Base-by-base conservation (phyloP, 2,329 filamentous ascomycete species). In the Fusarium euwallaceae region DNA sequence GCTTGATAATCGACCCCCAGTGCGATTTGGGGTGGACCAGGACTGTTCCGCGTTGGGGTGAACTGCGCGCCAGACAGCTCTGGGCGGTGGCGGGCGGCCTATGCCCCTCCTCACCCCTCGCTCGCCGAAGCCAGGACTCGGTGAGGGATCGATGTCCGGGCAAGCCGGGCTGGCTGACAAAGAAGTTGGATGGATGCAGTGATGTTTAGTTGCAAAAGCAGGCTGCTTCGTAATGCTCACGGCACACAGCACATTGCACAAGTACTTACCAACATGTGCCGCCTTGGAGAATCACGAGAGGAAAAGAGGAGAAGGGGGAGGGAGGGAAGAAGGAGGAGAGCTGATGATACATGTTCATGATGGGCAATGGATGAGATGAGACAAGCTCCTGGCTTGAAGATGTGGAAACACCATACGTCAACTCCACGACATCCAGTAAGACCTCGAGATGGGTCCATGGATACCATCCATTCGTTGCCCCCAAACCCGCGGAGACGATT, bases 211-310 rank as follows among this genome's bases (percentile, higher is more conserved):
- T 71, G 43, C 60, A 69, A 61, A 69, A 74, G 67, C 63, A 74
- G 58, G 37, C 53, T 74, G 73, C 73, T 76, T 75, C 73, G 73
- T 75, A 70, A 75, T 75, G 73, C 67, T 75, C 73, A 76, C 64
- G 59, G 56, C 68, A 74, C 68, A 68, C 59, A 53, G 24, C 24
- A 64, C 34, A 45, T 24, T 43, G 41, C 65, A 65, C 56, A 29
- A 59, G 39, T 37, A 16, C 37, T 58, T 72, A 59, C 39, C 53
- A 66, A 27, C 36, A 53, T 53, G 27, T 67, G 63, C 41, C 51
- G 45, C n/a, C 51, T 24, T 39, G 32, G 39, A 36, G n/a, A 65
- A 59, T 63, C 39, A 65, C 41, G 48, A 56, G 62, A 37, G n/a
- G 20, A 34, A 20, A 56, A 24, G 51, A 56, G 24, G n/a, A 39